Conservation (phyloP, 2,329 filamentous ascomycete species). For the Aspergillus tamarii region DNA sequence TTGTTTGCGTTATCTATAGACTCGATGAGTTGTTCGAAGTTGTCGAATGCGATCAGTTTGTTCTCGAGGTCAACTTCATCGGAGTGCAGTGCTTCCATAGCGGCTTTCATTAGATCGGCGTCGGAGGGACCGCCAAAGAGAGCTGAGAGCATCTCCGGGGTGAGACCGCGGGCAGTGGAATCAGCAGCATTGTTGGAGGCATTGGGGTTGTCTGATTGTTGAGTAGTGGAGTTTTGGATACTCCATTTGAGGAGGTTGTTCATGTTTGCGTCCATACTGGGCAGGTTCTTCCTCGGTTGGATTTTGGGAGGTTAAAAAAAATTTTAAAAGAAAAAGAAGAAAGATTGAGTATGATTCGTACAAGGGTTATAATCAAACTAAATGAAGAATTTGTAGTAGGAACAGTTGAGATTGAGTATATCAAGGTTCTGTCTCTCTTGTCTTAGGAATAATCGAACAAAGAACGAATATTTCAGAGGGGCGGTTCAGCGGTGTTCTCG, state of each 20-base stretch:
- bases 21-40: slow-evolving; percentile 91
- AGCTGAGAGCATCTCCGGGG: slow-evolving; percentile 70
- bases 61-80: slow-evolving; percentile 70
- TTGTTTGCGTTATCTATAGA: slow-evolving; percentile 97
- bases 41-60: slow-evolving; percentile 86
- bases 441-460: not conserved
- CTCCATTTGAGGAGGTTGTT: slow-evolving; percentile 82
- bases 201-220: slow-evolving; percentile 38
- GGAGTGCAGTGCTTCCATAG: slow-evolving; percentile 75
- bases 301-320: not conserved
- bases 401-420: not conserved
- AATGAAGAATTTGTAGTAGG: not conserved
- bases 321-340: too few species aligned
- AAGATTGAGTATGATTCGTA: not conserved
- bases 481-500: slow-evolving; percentile 14
- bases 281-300: slow-evolving; percentile 13
- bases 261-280: slow-evolving; percentile 63
- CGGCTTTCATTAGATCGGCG: slow-evolving; percentile 85
- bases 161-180: slow-evolving; percentile 52
- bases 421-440: not conserved
- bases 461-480: not conserved
- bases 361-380: not conserved
- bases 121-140: slow-evolving; percentile 85
- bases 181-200: slow-evolving; percentile 39
- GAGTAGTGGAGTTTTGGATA: slow-evolving; percentile 61